phyloP scores from a whole-genome alignment of 2,329 filamentous ascomycete species.

The Xylariaceae sp. region DNA sequence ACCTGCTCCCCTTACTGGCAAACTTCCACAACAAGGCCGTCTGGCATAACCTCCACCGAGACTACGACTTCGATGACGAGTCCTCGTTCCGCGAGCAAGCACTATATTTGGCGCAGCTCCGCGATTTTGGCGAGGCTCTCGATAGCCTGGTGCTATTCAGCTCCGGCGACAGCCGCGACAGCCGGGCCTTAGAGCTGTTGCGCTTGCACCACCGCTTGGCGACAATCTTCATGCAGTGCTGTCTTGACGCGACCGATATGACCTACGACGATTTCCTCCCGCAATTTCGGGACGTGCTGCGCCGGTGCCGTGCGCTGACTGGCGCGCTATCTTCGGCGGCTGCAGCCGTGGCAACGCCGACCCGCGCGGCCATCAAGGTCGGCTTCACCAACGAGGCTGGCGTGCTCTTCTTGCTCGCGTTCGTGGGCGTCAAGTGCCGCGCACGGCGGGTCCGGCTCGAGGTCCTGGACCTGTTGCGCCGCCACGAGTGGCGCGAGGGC shows the following conservation, averaged over 20 bases:
- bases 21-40: conserved; percentile 18
- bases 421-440: conserved; percentile 22
- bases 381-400: conserved; percentile 22
- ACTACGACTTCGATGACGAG: conserved; percentile 15
- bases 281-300: conserved; percentile 19
- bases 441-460: conserved; percentile 9
- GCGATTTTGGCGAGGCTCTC: conserved; percentile 14
- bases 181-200: conserved; percentile 14
- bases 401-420: conserved; percentile 17
- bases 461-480: conserved; percentile 13
- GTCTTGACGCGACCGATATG: conserved; percentile 20
- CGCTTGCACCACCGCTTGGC: conserved; percentile 16
- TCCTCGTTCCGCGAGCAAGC: conserved; percentile 15
- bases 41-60: conserved; percentile 20
- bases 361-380: background rate
- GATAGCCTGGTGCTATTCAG: conserved; percentile 6
- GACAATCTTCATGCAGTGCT: conserved; percentile 17
- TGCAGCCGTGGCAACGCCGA: no score
- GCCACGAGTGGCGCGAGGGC: conserved; percentile 18
- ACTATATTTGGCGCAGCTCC: conserved; percentile 10
- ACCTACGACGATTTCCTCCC: conserved; percentile 19
- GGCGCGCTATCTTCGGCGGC: background rate
- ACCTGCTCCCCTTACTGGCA: conserved; percentile 14
- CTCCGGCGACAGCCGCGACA: conserved; percentile 1
- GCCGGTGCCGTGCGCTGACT: background rate